Conservation (phyloP, 805 yeast species). For the Pichia nakasei region DNA sequence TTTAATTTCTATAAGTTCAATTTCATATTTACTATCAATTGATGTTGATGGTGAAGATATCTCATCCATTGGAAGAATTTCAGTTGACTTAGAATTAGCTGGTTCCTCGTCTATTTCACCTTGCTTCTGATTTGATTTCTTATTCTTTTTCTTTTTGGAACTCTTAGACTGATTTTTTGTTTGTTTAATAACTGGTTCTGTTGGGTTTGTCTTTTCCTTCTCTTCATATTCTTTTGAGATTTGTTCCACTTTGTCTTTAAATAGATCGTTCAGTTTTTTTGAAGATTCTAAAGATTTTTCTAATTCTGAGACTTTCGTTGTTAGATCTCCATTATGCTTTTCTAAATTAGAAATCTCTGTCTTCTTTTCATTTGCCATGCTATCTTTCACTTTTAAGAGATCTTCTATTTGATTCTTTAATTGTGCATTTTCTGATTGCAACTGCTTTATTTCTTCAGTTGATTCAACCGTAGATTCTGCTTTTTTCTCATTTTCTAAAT, state of each 20-base stretch:
- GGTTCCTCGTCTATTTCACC: background rate
- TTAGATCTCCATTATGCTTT: background rate
- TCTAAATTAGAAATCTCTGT: background rate
- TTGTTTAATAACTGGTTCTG: background rate
- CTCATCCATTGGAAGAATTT: background rate
- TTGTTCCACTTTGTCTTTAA: constrained; percentile 20
- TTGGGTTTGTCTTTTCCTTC: background rate
- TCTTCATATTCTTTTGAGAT: constrained; percentile 16
- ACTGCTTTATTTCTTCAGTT: background rate
- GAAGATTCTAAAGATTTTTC: constrained; percentile 19
- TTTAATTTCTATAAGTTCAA: constrained; percentile 19
- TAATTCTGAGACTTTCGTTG: constrained; percentile 7
- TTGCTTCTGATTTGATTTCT: constrained; percentile 8
- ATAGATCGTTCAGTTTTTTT: constrained; percentile 16
- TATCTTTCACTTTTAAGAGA: background rate
- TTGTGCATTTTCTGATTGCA: background rate
- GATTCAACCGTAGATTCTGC: constrained; percentile 1
- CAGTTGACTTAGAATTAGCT: background rate
- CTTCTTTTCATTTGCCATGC: background rate
- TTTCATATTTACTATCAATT: constrained; percentile 1
- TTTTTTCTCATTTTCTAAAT: background rate
- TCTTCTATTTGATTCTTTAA: background rate
- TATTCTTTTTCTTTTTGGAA: constrained; percentile 15
- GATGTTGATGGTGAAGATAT: background rate
- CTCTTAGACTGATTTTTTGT: background rate